Evolutionary conservation across 139 green algal species (phyloP), one percentile per base, ranked within the genome.

Genomic region (Asterochloris erici): DNA sequence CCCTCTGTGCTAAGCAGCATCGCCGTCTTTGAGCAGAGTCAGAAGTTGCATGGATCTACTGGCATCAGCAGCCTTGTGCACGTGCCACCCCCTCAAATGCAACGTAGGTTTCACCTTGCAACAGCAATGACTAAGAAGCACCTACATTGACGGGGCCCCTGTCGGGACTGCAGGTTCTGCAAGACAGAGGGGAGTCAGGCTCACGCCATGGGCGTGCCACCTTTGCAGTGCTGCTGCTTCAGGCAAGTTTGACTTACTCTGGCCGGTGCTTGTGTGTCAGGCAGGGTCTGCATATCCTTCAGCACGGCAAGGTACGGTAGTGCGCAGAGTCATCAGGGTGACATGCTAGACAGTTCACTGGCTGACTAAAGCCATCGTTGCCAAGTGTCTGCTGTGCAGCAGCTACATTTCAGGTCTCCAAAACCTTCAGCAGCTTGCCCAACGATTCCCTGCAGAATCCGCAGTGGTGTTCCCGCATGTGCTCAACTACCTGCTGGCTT

Each of bases 201-300:
- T 96, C 91, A 29, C 89, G 94, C 77, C 96, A 99, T 86, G 97
- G 97, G 12, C 90, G 97, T 60, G 97, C 94, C 66, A 96, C 97
- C 63, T 99, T 99, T 89, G 95, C 90, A 9, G 94, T 99, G 70
- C 94, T 99, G 73, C 91, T 99, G 69, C 90, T 99, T 47, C 94
- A 97, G 86, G 90, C 89, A 71, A 28, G 83, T 63, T 9, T 71
- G 38, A 47, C 0, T 0, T 76, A 54, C 70, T 76, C 14, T 54
- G 28, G 17, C 24, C 15, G 29, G 70, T 15, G 15, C n/a, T 38
- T 26, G 24, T 54, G 9, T 16, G 23, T 78, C 29, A 19, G 26
- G 11, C 11, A 28, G 28, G 24, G 28, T 24, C 28, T 78, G 73
- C 61, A 9, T 23, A 73, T 73, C 23, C 23, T 27, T 73, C 10